Percentiles rank a stretch among this genome's conserved stretches.
Evolutionary conservation across 1,284 basidiomycete species (phyloP).

Genomic region (Cryptococcus jaspeensis): DNA sequence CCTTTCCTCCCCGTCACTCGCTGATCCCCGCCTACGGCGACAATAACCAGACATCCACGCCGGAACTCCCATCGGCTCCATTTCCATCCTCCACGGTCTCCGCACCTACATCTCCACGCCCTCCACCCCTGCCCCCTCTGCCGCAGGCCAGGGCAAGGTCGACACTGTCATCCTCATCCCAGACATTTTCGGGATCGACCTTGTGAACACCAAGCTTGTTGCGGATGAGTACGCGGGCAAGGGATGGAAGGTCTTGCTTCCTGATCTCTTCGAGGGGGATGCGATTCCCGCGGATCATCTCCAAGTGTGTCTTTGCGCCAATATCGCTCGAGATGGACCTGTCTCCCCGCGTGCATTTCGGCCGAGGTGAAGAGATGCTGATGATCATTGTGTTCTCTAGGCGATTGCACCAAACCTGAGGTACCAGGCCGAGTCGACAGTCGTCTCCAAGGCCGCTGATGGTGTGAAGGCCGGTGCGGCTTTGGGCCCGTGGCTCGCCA

Average conservation of each 20-base stretch:
- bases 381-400: too few relatives aligned
- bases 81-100: constrained; percentile 33
- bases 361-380: neutral
- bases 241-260: constrained; percentile 64
- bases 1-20: neutral
- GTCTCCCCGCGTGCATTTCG: too few relatives aligned
- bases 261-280: constrained; percentile 65
- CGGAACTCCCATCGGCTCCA: constrained; percentile 34
- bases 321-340: neutral
- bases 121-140: constrained; percentile 11
- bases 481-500: constrained; percentile 26
- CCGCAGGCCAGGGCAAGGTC: constrained; percentile 48
- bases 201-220: constrained; percentile 55
- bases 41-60: constrained; percentile 36
- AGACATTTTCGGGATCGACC: constrained; percentile 66
- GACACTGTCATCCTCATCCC: constrained; percentile 60
- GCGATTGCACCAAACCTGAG: constrained; percentile 34
- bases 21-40: too few relatives aligned
- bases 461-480: constrained; percentile 38
- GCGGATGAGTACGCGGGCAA: constrained; percentile 67
- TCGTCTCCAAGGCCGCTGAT: constrained; percentile 47
- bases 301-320: neutral
- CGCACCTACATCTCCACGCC: constrained; percentile 37
- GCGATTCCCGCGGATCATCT: constrained; percentile 41
- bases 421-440: constrained; percentile 26